Conservation (phyloP, 2,329 filamentous ascomycete genomes). For the Periconia sp. region DNA sequence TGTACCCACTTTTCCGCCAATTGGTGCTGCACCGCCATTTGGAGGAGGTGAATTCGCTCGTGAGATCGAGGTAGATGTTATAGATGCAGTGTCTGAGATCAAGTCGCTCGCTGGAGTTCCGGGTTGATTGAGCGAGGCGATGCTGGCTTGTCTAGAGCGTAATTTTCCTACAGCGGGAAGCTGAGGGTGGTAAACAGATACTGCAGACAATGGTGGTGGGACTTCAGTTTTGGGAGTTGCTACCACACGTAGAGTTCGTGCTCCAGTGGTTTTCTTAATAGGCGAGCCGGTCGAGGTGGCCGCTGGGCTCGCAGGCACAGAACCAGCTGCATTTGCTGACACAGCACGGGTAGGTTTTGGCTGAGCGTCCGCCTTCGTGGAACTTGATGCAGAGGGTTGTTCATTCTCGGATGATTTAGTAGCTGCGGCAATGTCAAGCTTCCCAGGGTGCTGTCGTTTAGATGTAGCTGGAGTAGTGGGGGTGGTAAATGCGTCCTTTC, state of each 20-base stretch:
- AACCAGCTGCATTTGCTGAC: slow-evolving; percentile 53
- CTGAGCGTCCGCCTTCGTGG: slow-evolving; percentile 28
- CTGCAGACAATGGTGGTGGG: slow-evolving; percentile 49
- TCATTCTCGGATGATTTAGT: slow-evolving; percentile 31
- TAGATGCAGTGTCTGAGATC: slow-evolving; percentile 77
- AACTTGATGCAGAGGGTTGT: slow-evolving; percentile 15
- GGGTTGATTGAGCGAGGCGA: slow-evolving; percentile 68
- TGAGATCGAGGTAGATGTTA: slow-evolving; percentile 75
- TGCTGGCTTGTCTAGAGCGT: slow-evolving; percentile 58
- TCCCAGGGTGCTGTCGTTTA: slow-evolving; percentile 53
- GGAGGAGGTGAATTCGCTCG: slow-evolving; percentile 72
- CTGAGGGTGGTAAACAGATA: slow-evolving; percentile 38
- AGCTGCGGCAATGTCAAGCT: slow-evolving; percentile 54
- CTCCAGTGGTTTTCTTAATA: slow-evolving; percentile 49
- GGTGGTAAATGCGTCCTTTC: slow-evolving; percentile 10
- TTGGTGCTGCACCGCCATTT: too few species aligned
- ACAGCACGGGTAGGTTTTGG: slow-evolving; percentile 31
- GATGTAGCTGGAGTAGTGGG: slow-evolving; percentile 17
- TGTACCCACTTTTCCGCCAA: slow-evolving; percentile 69
- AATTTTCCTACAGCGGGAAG: slow-evolving; percentile 48
- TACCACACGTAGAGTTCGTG: slow-evolving; percentile 74
- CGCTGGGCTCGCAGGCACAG: slow-evolving; percentile 58
- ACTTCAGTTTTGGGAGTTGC: slow-evolving; percentile 68
- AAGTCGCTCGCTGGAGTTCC: slow-evolving; percentile 76
- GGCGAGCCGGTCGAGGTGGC: slow-evolving; percentile 57